Evolutionary conservation across 129 eudicot genomes (phyloP).

Genomic region (Mikania micrantha): DNA sequence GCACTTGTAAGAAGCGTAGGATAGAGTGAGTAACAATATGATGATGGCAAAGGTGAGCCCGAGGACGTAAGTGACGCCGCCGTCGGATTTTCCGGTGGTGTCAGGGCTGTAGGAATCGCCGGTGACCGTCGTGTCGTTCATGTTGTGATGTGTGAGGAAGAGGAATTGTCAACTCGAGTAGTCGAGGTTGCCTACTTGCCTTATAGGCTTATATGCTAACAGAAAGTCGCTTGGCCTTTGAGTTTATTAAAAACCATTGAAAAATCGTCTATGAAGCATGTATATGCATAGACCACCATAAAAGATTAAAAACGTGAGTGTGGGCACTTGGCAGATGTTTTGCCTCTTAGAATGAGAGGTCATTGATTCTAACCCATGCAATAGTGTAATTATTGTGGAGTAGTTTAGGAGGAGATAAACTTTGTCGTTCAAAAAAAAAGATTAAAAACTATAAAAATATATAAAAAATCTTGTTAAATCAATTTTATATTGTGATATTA

Average conservation of each 20-base stretch:
- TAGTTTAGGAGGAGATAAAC: no score
- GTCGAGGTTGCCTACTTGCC: no score
- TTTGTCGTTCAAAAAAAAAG: no score
- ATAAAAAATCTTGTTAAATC: no score
- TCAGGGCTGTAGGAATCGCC: background rate
- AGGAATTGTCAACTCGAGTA: conserved; percentile 4
- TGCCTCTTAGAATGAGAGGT: no score
- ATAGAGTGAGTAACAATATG: conserved; percentile 17
- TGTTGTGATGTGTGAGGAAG: background rate
- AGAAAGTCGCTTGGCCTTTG: background rate
- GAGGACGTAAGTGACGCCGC: conserved; percentile 14
- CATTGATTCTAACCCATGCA: no score
- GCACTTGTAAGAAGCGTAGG: conserved; percentile 32
- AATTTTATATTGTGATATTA: no score
- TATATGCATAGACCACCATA: background rate
- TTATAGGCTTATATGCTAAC: conserved; percentile 4
- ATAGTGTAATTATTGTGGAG: no score
- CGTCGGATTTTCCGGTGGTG: background rate
- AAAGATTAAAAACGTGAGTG: no score
- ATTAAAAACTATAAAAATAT: no score
- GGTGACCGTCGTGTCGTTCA: conserved; percentile 8
- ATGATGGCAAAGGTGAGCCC: conserved; percentile 26
- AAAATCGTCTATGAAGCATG: background rate
- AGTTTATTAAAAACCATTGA: background rate
- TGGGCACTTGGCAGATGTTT: no score